Conservation (phyloP, 2,329 filamentous ascomycete genomes). For the Decorospora gaudefroyi region DNA sequence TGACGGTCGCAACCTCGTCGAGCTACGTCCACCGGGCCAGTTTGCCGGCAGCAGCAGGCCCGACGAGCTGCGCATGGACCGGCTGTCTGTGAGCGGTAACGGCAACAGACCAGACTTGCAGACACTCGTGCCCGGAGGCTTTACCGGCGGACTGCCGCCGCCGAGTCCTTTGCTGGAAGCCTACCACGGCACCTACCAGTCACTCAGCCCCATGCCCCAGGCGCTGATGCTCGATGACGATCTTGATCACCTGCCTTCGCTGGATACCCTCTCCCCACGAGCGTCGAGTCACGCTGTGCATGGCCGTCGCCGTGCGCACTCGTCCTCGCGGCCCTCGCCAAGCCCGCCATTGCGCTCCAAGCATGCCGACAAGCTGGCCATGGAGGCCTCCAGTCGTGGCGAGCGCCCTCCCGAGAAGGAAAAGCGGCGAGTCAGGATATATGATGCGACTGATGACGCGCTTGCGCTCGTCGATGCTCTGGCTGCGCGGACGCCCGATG, state of each 20-base stretch:
- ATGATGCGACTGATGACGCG: constrained; percentile 81
- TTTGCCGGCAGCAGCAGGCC: constrained; percentile 35
- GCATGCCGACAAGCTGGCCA: constrained; percentile 41
- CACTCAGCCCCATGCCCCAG: constrained; percentile 91
- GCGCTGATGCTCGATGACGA: constrained; percentile 65
- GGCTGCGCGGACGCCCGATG: constrained; percentile 62
- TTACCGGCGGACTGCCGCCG: constrained; percentile 58
- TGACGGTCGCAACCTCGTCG: constrained; percentile 47
- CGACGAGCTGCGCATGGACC: constrained; percentile 52
- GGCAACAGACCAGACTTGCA: constrained; percentile 50
- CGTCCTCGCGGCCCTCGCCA: constrained; percentile 40
- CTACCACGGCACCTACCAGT: constrained; percentile 92
- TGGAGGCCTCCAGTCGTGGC: constrained; percentile 30
- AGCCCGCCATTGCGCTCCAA: constrained; percentile 33
- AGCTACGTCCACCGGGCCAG: constrained; percentile 48
- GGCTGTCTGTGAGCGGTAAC: constrained; percentile 54
- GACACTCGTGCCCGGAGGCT: constrained; percentile 41
- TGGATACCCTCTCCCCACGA: constrained; percentile 42
- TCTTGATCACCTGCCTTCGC: constrained; percentile 52
- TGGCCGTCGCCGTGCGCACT: constrained; percentile 37
- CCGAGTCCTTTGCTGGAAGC: constrained; percentile 86
- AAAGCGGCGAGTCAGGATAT: constrained; percentile 70
- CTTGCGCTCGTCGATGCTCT: constrained; percentile 75
- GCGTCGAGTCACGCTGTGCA: constrained; percentile 34
- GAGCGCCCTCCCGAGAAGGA: constrained; percentile 33